phyloP scores from a whole-genome alignment of 2,329 filamentous ascomycete species.

The Pezicula neosporulosa region DNA sequence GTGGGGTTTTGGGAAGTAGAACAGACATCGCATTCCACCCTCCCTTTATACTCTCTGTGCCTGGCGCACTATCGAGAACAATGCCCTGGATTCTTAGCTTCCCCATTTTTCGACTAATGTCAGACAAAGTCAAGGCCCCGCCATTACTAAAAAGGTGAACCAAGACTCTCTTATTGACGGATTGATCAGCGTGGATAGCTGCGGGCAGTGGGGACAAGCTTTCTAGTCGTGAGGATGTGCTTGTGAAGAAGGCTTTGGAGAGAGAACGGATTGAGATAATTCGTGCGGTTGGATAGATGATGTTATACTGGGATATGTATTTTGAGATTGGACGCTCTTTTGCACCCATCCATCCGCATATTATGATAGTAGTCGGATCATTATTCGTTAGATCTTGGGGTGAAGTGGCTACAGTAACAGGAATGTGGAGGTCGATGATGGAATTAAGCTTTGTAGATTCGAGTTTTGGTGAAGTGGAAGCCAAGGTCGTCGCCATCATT shows the following conservation, averaged over 20 bases:
- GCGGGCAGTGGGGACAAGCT: constrained; percentile 7
- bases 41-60: constrained; percentile 1
- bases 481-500: no score
- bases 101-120: constrained; percentile 8
- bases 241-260: constrained; percentile 9
- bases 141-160: constrained; percentile 17
- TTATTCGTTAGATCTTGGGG: no score
- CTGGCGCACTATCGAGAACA: constrained; percentile 12
- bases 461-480: no score
- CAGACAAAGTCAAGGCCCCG: constrained; percentile 6
- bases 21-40: constrained; percentile 4
- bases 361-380: constrained; percentile 12
- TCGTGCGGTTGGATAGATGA: constrained; percentile 10
- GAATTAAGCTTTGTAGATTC: no score
- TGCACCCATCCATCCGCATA: constrained; percentile 16
- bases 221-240: constrained; percentile 5
- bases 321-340: no score
- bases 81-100: constrained; percentile 6
- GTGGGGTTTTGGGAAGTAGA: constrained; percentile 1
- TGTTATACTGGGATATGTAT: constrained; percentile 9
- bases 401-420: no score
- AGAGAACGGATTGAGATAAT: constrained; percentile 10
- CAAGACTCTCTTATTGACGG: constrained; percentile 4
- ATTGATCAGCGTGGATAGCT: constrained; percentile 7
- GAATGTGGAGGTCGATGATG: no score